Percentiles rank a stretch among this genome's conserved stretches.
Conservation (phyloP, 1,284 basidiomycete genomes). For the Paramarasmius palmivorus region DNA sequence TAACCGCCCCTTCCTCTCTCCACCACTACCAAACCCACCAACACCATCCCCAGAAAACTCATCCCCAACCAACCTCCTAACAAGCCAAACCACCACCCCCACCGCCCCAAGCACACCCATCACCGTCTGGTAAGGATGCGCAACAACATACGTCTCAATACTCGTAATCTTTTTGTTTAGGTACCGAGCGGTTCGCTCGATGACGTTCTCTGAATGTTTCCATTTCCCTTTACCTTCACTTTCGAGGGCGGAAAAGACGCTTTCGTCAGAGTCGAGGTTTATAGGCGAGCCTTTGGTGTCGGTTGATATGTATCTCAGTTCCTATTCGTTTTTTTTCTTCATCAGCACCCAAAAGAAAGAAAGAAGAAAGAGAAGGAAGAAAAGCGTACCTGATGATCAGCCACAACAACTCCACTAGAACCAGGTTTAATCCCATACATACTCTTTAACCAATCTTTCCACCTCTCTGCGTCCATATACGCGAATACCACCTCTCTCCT, state of each 20-base stretch:
- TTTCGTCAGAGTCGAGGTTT: slow-evolving; percentile 48
- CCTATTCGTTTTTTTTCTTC: too few relatives aligned
- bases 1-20: slow-evolving; percentile 4
- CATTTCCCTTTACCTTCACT: slow-evolving; percentile 57
- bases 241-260: slow-evolving; percentile 73
- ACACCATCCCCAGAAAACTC: slow-evolving; percentile 11
- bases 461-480: slow-evolving; percentile 81
- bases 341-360: too few relatives aligned
- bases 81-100: slow-evolving; percentile 19
- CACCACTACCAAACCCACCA: too few relatives aligned
- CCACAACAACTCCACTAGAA: slow-evolving; percentile 52
- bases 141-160: slow-evolving; percentile 44
- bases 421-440: slow-evolving; percentile 73
- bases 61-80: slow-evolving; percentile 11
- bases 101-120: slow-evolving; percentile 26
- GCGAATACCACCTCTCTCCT: slow-evolving; percentile 65
- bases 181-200: slow-evolving; percentile 68
- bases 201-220: slow-evolving; percentile 68
- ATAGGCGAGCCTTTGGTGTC: slow-evolving; percentile 56
- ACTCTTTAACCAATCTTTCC: slow-evolving; percentile 85
- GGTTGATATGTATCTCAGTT: slow-evolving; percentile 66
- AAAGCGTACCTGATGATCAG: slow-evolving; percentile 73
- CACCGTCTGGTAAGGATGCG: slow-evolving; percentile 36
- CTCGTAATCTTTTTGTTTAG: slow-evolving; percentile 49
- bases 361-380: too few relatives aligned